phyloP scores from a whole-genome alignment of 352 stramenopile species.

The Phytophthora crassamura region DNA sequence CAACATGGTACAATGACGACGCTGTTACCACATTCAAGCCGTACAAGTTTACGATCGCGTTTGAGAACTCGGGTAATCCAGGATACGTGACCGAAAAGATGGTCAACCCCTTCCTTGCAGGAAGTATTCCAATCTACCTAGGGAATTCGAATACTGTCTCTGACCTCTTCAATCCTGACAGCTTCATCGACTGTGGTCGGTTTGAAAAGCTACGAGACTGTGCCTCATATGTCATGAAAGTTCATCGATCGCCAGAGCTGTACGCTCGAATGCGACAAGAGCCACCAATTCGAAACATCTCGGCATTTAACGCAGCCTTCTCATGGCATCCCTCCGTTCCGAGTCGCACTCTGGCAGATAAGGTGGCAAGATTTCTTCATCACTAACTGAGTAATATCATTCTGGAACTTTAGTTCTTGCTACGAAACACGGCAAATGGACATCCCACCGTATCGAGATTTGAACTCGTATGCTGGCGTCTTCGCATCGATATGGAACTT shows the following conservation, averaged over 20 bases:
- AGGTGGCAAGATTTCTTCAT: slow-evolving; percentile 4
- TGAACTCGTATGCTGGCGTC: neutral
- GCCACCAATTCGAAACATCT: slow-evolving; percentile 41
- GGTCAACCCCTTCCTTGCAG: slow-evolving; percentile 63
- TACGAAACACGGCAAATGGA: slow-evolving; percentile 8
- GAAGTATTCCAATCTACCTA: slow-evolving; percentile 63
- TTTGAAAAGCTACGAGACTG: slow-evolving; percentile 52
- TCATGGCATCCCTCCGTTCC: slow-evolving; percentile 53
- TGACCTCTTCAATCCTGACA: slow-evolving; percentile 52
- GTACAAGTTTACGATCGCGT: slow-evolving; percentile 79
- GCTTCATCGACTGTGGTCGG: slow-evolving; percentile 59
- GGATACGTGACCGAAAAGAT: slow-evolving; percentile 79
- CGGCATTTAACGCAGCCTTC: slow-evolving; percentile 42
- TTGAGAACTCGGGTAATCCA: slow-evolving; percentile 52
- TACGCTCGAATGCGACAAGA: slow-evolving; percentile 44
- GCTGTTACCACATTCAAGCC: slow-evolving; percentile 39
- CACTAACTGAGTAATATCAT: no score
- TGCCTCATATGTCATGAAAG: slow-evolving; percentile 39
- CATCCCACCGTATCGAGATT: neutral
- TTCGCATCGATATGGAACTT: neutral
- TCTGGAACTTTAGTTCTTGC: no score
- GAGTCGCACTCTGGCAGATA: slow-evolving; percentile 8
- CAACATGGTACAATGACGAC: slow-evolving; percentile 46
- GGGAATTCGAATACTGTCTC: slow-evolving; percentile 50
- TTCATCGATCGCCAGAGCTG: slow-evolving; percentile 42